These are phyloP conservation scores for Actinomortierella ambigua DNA, from an alignment of 371 early-diverging fungal genomes.

Conservation along the genomic window DNA sequence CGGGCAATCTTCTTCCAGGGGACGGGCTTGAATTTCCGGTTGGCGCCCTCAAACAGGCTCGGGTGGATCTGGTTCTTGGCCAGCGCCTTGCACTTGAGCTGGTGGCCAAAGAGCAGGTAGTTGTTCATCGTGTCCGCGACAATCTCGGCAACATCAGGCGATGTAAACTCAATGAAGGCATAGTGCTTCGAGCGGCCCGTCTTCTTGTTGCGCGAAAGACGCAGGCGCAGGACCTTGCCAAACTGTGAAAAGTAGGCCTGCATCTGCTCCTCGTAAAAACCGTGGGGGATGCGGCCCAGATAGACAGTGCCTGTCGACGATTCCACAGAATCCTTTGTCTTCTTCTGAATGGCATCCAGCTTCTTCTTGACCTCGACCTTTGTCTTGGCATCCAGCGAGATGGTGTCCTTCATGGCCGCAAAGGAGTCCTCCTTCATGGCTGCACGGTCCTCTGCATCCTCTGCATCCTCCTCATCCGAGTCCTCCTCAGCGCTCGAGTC, in stretches of 20 bases:
- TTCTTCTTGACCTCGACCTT: conserved; percentile 48
- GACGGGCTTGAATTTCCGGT: conserved; percentile 62
- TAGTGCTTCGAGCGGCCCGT: conserved; percentile 91
- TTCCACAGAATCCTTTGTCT: conserved; percentile 37
- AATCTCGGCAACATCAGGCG: conserved; percentile 82
- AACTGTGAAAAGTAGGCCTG: conserved; percentile 89
- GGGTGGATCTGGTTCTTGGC: conserved; percentile 69
- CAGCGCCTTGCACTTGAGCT: conserved; percentile 76
- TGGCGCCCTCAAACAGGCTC: conserved; percentile 68
- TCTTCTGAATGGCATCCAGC: conserved; percentile 29
- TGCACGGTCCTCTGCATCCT: conserved; percentile 29
- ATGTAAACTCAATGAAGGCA: conserved; percentile 89
- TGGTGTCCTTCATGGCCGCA: conserved; percentile 54
- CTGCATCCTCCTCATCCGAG: conserved; percentile 49
- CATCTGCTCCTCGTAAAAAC: conserved; percentile 96
- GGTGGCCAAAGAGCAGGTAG: conserved; percentile 83
- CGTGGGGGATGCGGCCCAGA: conserved; percentile 92
- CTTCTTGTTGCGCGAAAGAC: conserved; percentile 87
- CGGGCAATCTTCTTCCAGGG: conserved; percentile 60
- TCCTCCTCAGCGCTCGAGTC: conserved; percentile 53
- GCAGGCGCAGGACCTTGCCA: conserved; percentile 80
- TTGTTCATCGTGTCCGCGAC: conserved; percentile 97
- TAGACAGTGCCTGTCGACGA: conserved; percentile 75
- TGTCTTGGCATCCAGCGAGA: conserved; percentile 52
- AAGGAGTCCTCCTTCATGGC: conserved; percentile 54